Base-by-base conservation (phyloP, 164 flowering plant species). In the Annona squamosa region DNA sequence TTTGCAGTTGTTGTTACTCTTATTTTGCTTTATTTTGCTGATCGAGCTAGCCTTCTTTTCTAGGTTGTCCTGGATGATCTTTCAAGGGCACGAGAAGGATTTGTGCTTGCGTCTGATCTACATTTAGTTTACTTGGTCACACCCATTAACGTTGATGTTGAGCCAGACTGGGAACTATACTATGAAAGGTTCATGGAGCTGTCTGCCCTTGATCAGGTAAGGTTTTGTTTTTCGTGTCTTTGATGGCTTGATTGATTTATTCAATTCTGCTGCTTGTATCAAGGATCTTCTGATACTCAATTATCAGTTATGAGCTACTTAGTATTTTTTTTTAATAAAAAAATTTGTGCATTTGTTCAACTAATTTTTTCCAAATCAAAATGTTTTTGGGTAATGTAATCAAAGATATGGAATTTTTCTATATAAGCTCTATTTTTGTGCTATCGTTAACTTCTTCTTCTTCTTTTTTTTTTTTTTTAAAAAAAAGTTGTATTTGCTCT, bases 31-130 rank as follows among this genome's bases (percentile, higher is more conserved):
- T 63, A 17, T 66, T 70, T 37, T 6, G 18, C 3, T 69, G 47
- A 41, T 26, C 37, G 61, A 7, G 63, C 59, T 44, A 46, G 4
- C 4, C 4, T 71, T 52, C 5, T 74, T 72, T 42, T 75, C 13
- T 64, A 96, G 99, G 83, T 91, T 82, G 99, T 96, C 72, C 82
- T 93, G 82, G 95, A 88, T 81, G 99, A 96, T 85, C 95, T 96
- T 75, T 83, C 84, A 71, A 88, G 98, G 79, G 99, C 98, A 56
- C 84, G 99, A 76, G 98, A 96, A 86, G 99, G 95, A 43, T 89
- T 96, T 84, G 98, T 96, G 68, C 89, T 96, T 75, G 92, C 99
- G 66, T 93, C 97, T 77, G 99, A 96, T 85, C 78, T 96, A 83
- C 99, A 96, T 86, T 73, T 96, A 79, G 98, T 96, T 70, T 93